Base-by-base conservation (phyloP, 192 early-diverging fungal species). In the Umbelopsis isabellina region DNA sequence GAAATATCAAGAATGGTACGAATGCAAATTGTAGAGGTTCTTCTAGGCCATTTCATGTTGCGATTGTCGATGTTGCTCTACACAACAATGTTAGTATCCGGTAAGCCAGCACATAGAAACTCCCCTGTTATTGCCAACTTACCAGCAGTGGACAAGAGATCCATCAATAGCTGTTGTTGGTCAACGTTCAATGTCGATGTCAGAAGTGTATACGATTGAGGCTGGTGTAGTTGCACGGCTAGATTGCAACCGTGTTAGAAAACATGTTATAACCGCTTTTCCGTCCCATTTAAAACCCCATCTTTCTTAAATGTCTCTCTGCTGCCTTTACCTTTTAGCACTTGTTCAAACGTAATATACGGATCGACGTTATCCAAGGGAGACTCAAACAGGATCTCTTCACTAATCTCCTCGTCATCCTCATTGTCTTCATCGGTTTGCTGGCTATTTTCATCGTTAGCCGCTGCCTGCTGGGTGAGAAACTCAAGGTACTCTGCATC, bases 301-400 rank as follows among this genome's bases (percentile, higher is more conserved):
- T 2, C 27, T 30, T 30, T 3, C 27, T 30, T 30, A 1, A 20
- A 47, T 4, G 25, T 16, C 48, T 49, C 20, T 52, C 1, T 46
- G 7, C 49, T n/a, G n/a, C 27, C 3, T 30, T 49, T 73, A 67
- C 51, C 65, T 33, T 76, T 75, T 27, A 94, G 86, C 49, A 84
- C 82, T 58, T 88, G 84, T 47, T 88, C 84, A 79, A 94, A 89
- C 37, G 80, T 79, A 18, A 89, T 73, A 76, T 93, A 92, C 1
- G 89, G 85, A 74, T 94, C 84, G 44, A 94, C 68, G 51, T 85
- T 79, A 74, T 94, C 93, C 50, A 94, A 75, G 10, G 92, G 92
- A 15, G 91, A 89, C 72, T 93, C 91, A 35, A 91, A 90, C 33
- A 88, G 75, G 21, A 90, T 81, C 74, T 92, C 91, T 71, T 94